Evolutionary conservation across 805 yeast genomes (phyloP), one percentile per base, ranked within the genome.

Genomic region (Yamadazyma akitaensis): DNA sequence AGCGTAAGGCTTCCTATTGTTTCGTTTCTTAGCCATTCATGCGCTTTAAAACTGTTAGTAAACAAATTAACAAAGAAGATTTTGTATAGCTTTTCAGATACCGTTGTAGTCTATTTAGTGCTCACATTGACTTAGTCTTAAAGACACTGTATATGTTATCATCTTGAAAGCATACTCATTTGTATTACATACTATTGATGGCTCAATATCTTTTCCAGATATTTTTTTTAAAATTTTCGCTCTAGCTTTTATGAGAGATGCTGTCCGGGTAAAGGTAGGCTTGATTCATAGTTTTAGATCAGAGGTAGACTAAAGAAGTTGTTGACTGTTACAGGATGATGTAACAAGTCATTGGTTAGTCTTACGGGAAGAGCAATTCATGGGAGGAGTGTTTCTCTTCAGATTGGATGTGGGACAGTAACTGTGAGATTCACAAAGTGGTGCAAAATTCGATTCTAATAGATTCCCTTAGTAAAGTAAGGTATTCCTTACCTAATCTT

Each of bases 21-120:
- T 26, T n/a, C 44, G 43, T 56, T 50, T 55, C 55, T 51, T 57
- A 14, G 26, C 46, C 49, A 46, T 46, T 16, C 39, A 35, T 37
- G 17, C 19, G 33, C 18, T 40, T 28, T 11, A 37, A 17, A 12
- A 28, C 7, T 21, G 24, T 21, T 21, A 21, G 24, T 21, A 21
- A 21, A 21, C 24, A 7, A 37, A 53, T 51, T 51, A 51, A 53
- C 49, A 49, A n/a, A 14, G 37, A 30, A 41, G 10, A 17, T 4
- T 17, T 42, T 9, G 13, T 17, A 33, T 19, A 11, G 32, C 31
- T 37, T 40, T 38, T 85, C 96, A 88, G 96, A 88, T 88, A 88
- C 96, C 96, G 96, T 88, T 88, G 95, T 88, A 88, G 96, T 88
- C 96, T 83, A 77, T 79, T 37, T 32, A 77, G 84, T 76, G 82